phyloP scores from a whole-genome alignment of 768 basidiomycete genomes.

The Flagelloscypha sp. region DNA sequence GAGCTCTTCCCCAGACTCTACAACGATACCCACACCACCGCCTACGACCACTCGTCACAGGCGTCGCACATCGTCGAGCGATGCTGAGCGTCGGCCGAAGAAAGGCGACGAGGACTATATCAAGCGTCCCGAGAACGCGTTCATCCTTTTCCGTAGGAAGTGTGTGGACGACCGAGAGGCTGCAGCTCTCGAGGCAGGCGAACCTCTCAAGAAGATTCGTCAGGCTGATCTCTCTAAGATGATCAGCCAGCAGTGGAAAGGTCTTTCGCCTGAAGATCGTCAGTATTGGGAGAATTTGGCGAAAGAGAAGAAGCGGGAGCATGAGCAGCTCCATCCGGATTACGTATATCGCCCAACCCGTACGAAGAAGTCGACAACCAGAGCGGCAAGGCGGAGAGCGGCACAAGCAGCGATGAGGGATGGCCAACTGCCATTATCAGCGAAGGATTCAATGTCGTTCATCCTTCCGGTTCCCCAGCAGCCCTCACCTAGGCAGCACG shows the following conservation, averaged over 20 bases:
- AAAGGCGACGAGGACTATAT: constrained; percentile 79
- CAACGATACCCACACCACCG: constrained; percentile 25
- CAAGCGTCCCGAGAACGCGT: constrained; percentile 78
- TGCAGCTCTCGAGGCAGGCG: constrained; percentile 34
- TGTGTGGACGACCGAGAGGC: constrained; percentile 67
- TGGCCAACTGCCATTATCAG: constrained; percentile 34
- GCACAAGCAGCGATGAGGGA: constrained; percentile 26
- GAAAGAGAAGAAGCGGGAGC: constrained; percentile 74
- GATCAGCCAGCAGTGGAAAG: constrained; percentile 77
- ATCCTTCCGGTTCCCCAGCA: constrained; percentile 27
- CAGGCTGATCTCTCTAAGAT: constrained; percentile 76
- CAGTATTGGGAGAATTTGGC: constrained; percentile 70
- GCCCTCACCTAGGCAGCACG: constrained; percentile 28
- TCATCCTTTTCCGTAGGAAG: constrained; percentile 76
- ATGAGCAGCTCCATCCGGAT: constrained; percentile 64
- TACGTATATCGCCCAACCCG: constrained; percentile 77
- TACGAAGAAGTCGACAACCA: constrained; percentile 38
- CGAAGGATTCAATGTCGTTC: no score
- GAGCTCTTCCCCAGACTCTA: constrained; percentile 27
- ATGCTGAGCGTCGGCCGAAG: constrained; percentile 29
- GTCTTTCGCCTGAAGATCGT: constrained; percentile 55
- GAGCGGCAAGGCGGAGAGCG: constrained; percentile 41
- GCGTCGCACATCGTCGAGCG: constrained; percentile 40
- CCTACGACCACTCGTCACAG: constrained; percentile 45
- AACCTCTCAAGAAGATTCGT: constrained; percentile 61